Evolutionary conservation across 164 flowering plant genomes (phyloP), one percentile per base, ranked within the genome.

Genomic region (Aristolochia contorta): DNA sequence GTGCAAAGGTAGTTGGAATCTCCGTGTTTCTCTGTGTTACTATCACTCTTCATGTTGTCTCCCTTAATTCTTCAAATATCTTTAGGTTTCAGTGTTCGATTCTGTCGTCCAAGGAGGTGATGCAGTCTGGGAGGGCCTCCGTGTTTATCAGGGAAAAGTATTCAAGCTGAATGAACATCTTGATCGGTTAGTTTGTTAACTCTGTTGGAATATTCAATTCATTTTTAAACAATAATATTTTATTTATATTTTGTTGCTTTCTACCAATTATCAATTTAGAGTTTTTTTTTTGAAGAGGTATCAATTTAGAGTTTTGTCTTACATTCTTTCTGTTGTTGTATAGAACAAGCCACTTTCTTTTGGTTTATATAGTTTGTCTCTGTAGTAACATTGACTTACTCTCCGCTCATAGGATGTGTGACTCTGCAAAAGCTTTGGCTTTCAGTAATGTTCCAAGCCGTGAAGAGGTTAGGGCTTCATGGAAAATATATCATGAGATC

Each of bases 51-150:
- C 1, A 3, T 16, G 1, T 16, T 32, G 14, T 55, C 53, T 33
- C 2, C 13, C 33, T 54, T 21, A 20, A 47, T 64, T 56, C 54
- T 27, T 47, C 12, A 19, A 23, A 18, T 41, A 16, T 25, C 54
- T 56, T 50, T 62, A 93, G 99, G 96, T 93, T 77, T 93, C 97
- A 56, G 97, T 86, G 19, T 79, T 87, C 63, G 97, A 93, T 70
- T 93, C 99, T 1, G 80, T 90, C 67, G 99, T 93, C 71, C 99
- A 93, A 93, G 99, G 99, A 52, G 99, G 99, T 65, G 99, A 93
- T 74, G 87, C 83, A 47, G 99, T 85, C 32, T 86, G 97, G 99
- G 99, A 93, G 68, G 99, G 99, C 47, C 99, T 93, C 67, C 83
- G 96, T 59, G 69, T 93, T 63, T 85, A 90, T 66, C 60, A 68